A percentile compares a stretch with the other conserved stretches of the same genome.
Conservation (phyloP, 2,329 filamentous ascomycete species). For the Teratosphaeria nubilosa region DNA sequence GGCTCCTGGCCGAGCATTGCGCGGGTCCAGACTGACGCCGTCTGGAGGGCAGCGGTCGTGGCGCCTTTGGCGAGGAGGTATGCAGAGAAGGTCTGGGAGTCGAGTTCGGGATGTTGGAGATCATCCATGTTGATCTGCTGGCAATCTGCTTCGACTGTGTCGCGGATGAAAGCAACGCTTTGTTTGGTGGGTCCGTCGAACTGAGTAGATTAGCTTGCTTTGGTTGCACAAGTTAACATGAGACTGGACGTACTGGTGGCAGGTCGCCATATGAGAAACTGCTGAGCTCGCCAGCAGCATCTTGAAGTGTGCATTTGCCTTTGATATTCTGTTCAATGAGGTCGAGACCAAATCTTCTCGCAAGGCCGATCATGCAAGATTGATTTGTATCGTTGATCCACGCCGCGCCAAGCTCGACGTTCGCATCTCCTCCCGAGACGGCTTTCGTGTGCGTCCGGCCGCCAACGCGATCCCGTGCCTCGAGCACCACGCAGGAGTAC, state of each 20-base stretch:
- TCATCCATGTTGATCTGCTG: conserved; percentile 21
- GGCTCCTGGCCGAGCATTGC: conserved; percentile 45
- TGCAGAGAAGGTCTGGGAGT: not conserved
- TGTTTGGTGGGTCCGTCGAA: not conserved
- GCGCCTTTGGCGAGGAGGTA: not conserved
- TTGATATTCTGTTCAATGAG: conserved; percentile 39
- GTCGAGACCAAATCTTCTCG: conserved; percentile 32
- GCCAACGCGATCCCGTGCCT: conserved; percentile 26
- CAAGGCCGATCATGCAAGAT: conserved; percentile 33
- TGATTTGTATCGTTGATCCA: conserved; percentile 53
- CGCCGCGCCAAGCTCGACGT: conserved; percentile 41
- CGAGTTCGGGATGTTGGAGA: conserved; percentile 12
- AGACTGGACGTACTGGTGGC: conserved; percentile 10
- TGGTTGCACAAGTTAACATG: conserved; percentile 14
- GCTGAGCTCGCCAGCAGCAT: conserved; percentile 25
- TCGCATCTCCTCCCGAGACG: conserved; percentile 28
- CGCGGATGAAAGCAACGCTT: conserved; percentile 19
- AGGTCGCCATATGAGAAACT: conserved; percentile 26
- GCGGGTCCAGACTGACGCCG: conserved; percentile 29
- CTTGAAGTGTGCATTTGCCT: conserved; percentile 36
- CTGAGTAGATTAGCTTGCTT: conserved; percentile 12
- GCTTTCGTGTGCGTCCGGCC: conserved; percentile 39
- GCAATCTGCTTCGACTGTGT: conserved; percentile 30
- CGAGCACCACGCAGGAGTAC: conserved; percentile 19
- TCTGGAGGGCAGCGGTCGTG: not conserved